phyloP scores from a whole-genome alignment of 139 green algal species.

The Coelastrella sp. region DNA sequence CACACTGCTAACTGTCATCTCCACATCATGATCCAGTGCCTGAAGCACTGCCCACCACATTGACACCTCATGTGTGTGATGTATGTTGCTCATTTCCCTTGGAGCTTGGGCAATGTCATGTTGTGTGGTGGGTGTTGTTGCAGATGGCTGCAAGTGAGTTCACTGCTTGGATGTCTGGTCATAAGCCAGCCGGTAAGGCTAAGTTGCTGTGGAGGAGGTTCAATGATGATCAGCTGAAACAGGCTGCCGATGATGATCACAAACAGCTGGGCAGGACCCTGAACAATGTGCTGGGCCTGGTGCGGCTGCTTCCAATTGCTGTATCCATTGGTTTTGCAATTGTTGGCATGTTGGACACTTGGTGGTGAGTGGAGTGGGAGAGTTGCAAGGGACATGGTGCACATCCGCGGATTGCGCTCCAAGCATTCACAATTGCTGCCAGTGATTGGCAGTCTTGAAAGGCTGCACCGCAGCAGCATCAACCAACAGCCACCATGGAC shows the following conservation, averaged over 20 bases:
- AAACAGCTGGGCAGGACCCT: background rate
- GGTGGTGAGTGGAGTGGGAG: constrained; percentile 1
- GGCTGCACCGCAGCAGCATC: too few relatives aligned
- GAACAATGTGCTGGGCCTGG: background rate
- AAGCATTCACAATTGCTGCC: background rate
- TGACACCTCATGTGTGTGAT: too few relatives aligned
- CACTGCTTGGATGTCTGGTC: constrained; percentile 19
- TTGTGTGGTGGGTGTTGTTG: too few relatives aligned
- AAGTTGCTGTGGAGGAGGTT: constrained; percentile 21
- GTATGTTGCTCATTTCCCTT: too few relatives aligned
- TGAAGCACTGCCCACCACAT: too few relatives aligned
- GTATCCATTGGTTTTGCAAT: constrained; percentile 13
- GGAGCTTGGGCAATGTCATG: too few relatives aligned
- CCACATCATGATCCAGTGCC: too few relatives aligned
- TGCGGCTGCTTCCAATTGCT: background rate
- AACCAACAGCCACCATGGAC: too few relatives aligned
- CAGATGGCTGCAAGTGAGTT: constrained; percentile 18
- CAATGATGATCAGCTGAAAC: constrained; percentile 12
- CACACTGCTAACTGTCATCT: too few relatives aligned
- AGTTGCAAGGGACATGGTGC: too few relatives aligned
- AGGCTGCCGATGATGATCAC: background rate
- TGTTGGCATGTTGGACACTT: constrained; percentile 7
- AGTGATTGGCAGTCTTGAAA: too few relatives aligned
- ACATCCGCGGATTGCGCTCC: background rate
- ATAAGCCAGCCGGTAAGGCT: constrained; percentile 11